These are phyloP conservation scores for Aspergillus cavernicola DNA, from an alignment of 495 filamentous ascomycete species.

Conservation along the genomic window DNA sequence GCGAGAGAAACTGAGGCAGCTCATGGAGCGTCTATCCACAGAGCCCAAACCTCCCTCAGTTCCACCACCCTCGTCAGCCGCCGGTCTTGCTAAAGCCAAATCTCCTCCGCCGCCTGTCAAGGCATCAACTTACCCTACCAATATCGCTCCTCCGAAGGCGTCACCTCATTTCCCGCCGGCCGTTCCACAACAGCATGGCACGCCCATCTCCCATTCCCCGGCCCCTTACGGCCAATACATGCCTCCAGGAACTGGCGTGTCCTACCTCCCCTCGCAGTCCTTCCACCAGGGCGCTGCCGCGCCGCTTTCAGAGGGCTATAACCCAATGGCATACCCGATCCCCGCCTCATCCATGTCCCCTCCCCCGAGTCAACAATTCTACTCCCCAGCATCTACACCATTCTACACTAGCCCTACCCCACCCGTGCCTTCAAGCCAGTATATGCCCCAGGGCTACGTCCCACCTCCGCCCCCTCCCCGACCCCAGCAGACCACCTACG, in stretches of 20 bases:
- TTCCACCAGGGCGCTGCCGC: slow-evolving; percentile 48
- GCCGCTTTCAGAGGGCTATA: slow-evolving; percentile 47
- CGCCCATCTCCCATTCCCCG: slow-evolving; percentile 37
- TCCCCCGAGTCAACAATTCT: slow-evolving; percentile 42
- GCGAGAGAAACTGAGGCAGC: slow-evolving; percentile 74
- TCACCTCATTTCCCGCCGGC: slow-evolving; percentile 47
- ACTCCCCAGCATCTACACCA: slow-evolving; percentile 37
- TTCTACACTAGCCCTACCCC: slow-evolving; percentile 36
- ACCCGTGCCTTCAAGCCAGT: slow-evolving; percentile 35
- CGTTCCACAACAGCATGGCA: slow-evolving; percentile 26
- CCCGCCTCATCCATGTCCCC: slow-evolving; percentile 42
- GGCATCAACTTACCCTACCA: slow-evolving; percentile 35
- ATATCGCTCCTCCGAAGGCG: slow-evolving; percentile 36
- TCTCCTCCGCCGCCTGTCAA: slow-evolving; percentile 44
- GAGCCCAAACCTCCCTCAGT: slow-evolving; percentile 51
- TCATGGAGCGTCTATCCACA: slow-evolving; percentile 96
- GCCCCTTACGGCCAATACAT: slow-evolving; percentile 43
- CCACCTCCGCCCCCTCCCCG: slow-evolving; percentile 88
- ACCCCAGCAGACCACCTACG: slow-evolving; percentile 72
- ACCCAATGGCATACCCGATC: slow-evolving; percentile 53
- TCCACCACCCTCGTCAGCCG: slow-evolving; percentile 41
- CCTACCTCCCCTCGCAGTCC: slow-evolving; percentile 32
- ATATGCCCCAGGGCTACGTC: slow-evolving; percentile 76
- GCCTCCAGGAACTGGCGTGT: slow-evolving; percentile 21
- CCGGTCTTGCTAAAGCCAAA: slow-evolving; percentile 32